phyloP scores from a whole-genome alignment of 2,329 filamentous ascomycete species.

The Purpureocillium lavendulum region DNA sequence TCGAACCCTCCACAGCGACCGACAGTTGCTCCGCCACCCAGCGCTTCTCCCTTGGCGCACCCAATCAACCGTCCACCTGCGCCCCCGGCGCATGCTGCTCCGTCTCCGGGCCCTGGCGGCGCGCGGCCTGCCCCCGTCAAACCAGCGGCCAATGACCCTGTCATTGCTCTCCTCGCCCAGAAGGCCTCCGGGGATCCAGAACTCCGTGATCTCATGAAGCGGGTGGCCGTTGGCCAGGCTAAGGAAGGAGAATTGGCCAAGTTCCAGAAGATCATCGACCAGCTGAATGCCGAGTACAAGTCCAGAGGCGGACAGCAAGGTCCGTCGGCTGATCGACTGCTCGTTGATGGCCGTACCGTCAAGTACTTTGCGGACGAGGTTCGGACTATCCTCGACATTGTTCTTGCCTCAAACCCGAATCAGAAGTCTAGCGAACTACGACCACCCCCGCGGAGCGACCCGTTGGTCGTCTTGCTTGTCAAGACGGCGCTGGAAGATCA shows the following conservation, averaged over 20 bases:
- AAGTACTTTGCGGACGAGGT: constrained; percentile 54
- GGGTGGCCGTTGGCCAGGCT: constrained; percentile 69
- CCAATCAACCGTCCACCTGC: constrained; percentile 20
- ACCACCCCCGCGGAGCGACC: constrained; percentile 45
- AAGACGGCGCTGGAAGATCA: constrained; percentile 48
- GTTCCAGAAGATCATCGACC: constrained; percentile 75
- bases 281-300: constrained; percentile 57
- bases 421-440: constrained; percentile 45
- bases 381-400: constrained; percentile 47
- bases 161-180: constrained; percentile 72
- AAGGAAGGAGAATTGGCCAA: constrained; percentile 61
- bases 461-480: constrained; percentile 47
- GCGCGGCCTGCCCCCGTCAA: constrained; percentile 11
- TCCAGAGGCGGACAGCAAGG: constrained; percentile 41
- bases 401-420: constrained; percentile 48
- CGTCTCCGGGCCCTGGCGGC: constrained; percentile 3
- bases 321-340: constrained; percentile 44
- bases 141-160: constrained; percentile 51
- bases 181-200: constrained; percentile 65
- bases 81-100: constrained; percentile 10
- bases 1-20: constrained; percentile 12
- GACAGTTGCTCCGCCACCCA: constrained; percentile 11
- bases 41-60: constrained; percentile 1
- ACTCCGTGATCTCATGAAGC: constrained; percentile 72
- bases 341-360: constrained; percentile 47